These are phyloP conservation scores for Exophiala dermatitidis DNA, from an alignment of 2,329 filamentous ascomycete species.

Conservation along the genomic window DNA sequence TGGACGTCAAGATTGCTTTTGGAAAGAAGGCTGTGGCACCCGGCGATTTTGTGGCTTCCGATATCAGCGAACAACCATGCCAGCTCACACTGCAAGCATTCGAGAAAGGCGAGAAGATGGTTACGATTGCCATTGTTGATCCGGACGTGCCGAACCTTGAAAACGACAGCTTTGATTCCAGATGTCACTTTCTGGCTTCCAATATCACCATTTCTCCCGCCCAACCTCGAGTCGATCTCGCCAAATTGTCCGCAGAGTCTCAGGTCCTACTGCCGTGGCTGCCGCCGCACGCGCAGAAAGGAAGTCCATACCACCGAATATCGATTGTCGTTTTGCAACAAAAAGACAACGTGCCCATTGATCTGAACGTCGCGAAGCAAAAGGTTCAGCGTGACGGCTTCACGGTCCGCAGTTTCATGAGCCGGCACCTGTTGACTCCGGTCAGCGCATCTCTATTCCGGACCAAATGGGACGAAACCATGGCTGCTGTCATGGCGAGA, in stretches of 20 bases:
- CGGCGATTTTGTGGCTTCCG: constrained; percentile 70
- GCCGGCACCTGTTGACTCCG: constrained; percentile 60
- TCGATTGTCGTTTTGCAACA: constrained; percentile 80
- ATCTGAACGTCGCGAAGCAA: constrained; percentile 52
- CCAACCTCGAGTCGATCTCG: constrained; percentile 57
- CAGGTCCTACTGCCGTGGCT: constrained; percentile 75
- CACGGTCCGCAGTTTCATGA: constrained; percentile 65
- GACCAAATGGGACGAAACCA: constrained; percentile 80
- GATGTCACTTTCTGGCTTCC: constrained; percentile 80
- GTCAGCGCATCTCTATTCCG: constrained; percentile 86
- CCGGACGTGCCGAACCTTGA: constrained; percentile 78
- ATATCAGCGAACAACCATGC: constrained; percentile 64
- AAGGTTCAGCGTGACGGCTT: constrained; percentile 58
- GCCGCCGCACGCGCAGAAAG: constrained; percentile 80
- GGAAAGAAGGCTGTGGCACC: constrained; percentile 61
- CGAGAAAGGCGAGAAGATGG: constrained; percentile 68
- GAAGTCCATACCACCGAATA: constrained; percentile 82
- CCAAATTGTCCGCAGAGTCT: constrained; percentile 50
- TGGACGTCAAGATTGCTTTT: constrained; percentile 78
- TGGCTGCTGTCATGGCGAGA: constrained; percentile 76
- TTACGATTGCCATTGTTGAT: constrained; percentile 80
- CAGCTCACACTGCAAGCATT: constrained; percentile 80
- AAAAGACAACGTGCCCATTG: constrained; percentile 51
- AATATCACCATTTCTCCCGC: constrained; percentile 61
- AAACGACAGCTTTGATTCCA: constrained; percentile 66